These are phyloP conservation scores for Dillenia turbinata DNA, from an alignment of 164 flowering plant species.

Conservation along the genomic window DNA sequence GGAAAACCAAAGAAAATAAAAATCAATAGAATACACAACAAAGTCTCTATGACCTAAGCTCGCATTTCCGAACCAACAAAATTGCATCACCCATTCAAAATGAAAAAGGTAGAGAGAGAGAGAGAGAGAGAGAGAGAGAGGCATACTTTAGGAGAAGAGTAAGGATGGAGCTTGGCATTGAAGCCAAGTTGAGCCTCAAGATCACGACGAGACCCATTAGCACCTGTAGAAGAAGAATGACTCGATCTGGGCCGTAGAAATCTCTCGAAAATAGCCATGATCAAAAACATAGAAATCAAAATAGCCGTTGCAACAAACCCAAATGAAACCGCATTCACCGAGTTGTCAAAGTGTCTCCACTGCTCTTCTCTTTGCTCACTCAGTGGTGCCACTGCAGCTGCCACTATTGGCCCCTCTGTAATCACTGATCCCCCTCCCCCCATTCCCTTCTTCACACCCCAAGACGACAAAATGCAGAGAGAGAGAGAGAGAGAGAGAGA, in stretches of 20 bases:
- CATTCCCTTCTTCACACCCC: no score
- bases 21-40: no score
- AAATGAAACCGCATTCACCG: conserved; percentile 86
- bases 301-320: conserved; percentile 94
- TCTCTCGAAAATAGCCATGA: conserved; percentile 88
- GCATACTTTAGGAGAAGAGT: conserved; percentile 62
- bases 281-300: conserved; percentile 81
- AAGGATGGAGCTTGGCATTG: conserved; percentile 34
- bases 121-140: neutral
- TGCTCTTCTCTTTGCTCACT: conserved; percentile 45
- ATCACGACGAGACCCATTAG: conserved; percentile 19
- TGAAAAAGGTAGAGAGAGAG: neutral
- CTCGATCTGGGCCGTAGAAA: conserved; percentile 53
- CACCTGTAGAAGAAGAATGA: conserved; percentile 17
- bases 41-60: no score
- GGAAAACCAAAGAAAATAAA: no score
- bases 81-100: no score
- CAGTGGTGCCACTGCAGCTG: conserved; percentile 39
- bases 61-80: no score
- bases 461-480: no score
- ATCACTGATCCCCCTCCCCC: conserved; percentile 10
- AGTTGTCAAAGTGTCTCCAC: conserved; percentile 64
- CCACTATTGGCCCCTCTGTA: conserved; percentile 18
- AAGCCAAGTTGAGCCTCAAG: conserved; percentile 44
- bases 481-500: no score